Evolutionary conservation across 768 basidiomycete species (phyloP), one percentile per base, ranked within the genome.

Genomic region (Leccinum boreale): DNA sequence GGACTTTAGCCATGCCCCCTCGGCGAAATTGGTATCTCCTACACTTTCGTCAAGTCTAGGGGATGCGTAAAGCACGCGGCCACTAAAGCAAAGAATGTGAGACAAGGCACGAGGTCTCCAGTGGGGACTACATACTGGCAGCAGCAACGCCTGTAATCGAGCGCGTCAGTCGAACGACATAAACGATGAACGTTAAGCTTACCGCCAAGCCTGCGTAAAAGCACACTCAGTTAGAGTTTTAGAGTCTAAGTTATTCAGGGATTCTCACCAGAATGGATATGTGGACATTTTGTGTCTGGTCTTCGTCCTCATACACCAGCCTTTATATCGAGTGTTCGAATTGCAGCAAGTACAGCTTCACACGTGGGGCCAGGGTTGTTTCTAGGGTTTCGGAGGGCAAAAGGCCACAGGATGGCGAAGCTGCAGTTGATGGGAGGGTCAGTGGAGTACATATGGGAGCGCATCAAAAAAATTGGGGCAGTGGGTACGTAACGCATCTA

Each of bases 1-100:
- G 58, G 28, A 61, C 7, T 42, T 61, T 42, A 52, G 47, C 28
- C 50, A 54, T 50, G 50, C 39, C 26, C 21, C 47, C 21, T 31
- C 45, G 26, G 52, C 10, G 31, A 48, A 50, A 39, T 8, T 8
- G 31, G 48, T 51, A 28, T 1, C 14, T 76, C 84, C 59, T 58
- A 90, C 86, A 92, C 89, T 85, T 93, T 95, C 31, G 89, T 88
- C 53, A 93, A 76, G 73, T 93, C 91, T 55, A 93, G 71, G 39
- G 91, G 91, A 75, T 93, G 91, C 0, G 90, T 93, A 67, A 82
- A 86, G 54, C 80, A 84, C 28, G 90, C 87, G 42, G 91, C 90
- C 84, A 92, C 90, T 90, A 59, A 48, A 63, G 56, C 29, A 57
- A 49, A 19, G 36, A 55, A 47, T 31, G 29, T 62, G 31, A 63